Conservation (phyloP, 2,329 filamentous ascomycete species). For the Verticillium dahliae region DNA sequence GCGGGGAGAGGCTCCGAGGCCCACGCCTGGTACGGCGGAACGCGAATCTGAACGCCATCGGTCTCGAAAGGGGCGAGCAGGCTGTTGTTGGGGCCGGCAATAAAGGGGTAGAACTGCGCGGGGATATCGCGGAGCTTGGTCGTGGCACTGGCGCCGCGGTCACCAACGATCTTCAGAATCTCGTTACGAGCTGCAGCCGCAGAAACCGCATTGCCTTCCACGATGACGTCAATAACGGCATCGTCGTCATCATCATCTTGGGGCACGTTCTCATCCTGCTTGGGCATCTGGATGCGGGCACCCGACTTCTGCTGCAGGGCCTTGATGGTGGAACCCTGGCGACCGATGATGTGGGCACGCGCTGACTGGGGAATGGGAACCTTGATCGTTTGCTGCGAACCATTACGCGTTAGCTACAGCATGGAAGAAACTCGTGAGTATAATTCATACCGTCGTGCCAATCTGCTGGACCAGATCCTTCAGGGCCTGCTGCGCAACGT, state of each 20-base stretch:
- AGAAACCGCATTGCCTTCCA: conserved; percentile 88
- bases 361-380: conserved; percentile 79
- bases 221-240: conserved; percentile 72
- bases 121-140: conserved; percentile 79
- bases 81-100: conserved; percentile 71
- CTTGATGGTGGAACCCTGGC: conserved; percentile 84
- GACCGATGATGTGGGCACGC: conserved; percentile 87
- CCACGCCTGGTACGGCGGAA: conserved; percentile 78
- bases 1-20: conserved; percentile 62
- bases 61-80: conserved; percentile 63
- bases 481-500: conserved; percentile 79
- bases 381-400: conserved; percentile 48
- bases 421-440: background rate
- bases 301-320: conserved; percentile 83
- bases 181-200: conserved; percentile 77
- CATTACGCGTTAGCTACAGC: background rate
- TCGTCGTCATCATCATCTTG: conserved; percentile 68
- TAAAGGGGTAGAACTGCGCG: conserved; percentile 90
- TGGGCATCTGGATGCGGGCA: conserved; percentile 84
- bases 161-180: conserved; percentile 81
- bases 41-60: conserved; percentile 71
- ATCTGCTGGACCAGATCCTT: conserved; percentile 86
- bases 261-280: conserved; percentile 57
- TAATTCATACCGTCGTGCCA: conserved; percentile 63
- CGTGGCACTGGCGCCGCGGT: conserved; percentile 76